Percentiles rank a stretch among this genome's conserved stretches.
These are phyloP conservation scores for Coemansia sp. DNA, from an alignment of 192 early-diverging fungal species.

Conservation along the genomic window DNA sequence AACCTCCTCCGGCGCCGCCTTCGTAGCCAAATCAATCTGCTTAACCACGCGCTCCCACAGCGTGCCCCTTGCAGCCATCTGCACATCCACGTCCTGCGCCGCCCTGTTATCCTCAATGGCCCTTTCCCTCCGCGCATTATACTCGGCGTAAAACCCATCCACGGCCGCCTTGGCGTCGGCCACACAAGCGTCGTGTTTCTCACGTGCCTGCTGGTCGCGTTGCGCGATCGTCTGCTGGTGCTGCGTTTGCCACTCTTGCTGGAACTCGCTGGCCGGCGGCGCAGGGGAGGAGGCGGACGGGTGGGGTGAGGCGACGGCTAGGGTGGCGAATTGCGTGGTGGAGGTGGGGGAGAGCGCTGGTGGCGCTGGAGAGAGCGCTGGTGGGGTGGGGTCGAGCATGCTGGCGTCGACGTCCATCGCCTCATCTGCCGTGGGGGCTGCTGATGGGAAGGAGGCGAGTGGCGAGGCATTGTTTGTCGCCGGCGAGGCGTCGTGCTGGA, in stretches of 20 bases:
- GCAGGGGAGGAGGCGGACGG: neutral
- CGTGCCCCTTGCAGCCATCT: constrained; percentile 57
- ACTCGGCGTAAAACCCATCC: constrained; percentile 79
- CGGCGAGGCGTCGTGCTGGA: constrained; percentile 33
- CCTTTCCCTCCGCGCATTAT: constrained; percentile 70
- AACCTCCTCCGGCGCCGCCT: too few species aligned
- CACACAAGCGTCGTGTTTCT: too few species aligned
- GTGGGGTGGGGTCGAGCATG: neutral
- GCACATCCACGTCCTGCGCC: constrained; percentile 48
- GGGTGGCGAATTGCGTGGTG: too few species aligned
- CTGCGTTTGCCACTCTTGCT: constrained; percentile 66
- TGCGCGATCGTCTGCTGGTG: constrained; percentile 56
- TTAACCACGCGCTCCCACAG: constrained; percentile 73
- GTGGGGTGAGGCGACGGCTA: neutral
- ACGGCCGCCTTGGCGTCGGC: constrained; percentile 61
- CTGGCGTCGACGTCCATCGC: constrained; percentile 9
- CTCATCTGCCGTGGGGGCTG: neutral
- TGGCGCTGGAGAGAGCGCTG: too few species aligned
- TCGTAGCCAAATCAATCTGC: constrained; percentile 61
- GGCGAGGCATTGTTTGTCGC: neutral
- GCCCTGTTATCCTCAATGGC: constrained; percentile 62
- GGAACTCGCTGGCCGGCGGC: constrained; percentile 15
- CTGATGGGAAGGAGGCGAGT: neutral
- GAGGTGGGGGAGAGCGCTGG: too few species aligned
- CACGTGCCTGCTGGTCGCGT: constrained; percentile 61